phyloP scores from a whole-genome alignment of 2,329 filamentous ascomycete genomes.

The Stagonosporopsis cucurbitacearum region DNA sequence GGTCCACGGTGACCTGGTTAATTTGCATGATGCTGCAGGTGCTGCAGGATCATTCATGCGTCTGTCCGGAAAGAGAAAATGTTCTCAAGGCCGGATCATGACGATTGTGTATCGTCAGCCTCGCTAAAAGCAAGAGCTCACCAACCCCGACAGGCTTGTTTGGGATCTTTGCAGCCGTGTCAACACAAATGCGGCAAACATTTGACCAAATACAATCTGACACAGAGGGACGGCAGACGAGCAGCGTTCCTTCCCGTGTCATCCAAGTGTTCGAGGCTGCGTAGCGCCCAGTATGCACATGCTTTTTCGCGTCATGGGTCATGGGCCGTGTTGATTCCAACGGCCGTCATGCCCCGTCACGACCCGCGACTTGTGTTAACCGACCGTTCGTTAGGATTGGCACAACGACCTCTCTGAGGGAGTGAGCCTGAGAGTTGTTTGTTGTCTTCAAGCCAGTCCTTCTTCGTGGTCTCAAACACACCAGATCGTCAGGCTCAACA shows the following conservation, averaged over 20 bases:
- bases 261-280: background rate
- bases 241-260: background rate
- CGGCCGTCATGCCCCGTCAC: background rate
- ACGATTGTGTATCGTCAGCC: background rate
- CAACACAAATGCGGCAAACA: background rate
- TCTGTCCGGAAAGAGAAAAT: background rate
- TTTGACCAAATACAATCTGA: background rate
- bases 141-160: background rate
- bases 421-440: background rate
- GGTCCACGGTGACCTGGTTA: conserved; percentile 6
- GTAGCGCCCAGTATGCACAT: background rate
- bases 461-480: background rate
- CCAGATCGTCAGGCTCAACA: too few species aligned
- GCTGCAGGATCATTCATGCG: conserved; percentile 3
- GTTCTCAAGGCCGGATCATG: background rate
- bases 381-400: background rate
- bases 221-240: background rate
- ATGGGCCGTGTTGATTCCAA: background rate
- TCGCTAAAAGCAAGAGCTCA: background rate
- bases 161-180: background rate
- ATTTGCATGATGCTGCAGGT: conserved; percentile 1
- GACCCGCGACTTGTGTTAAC: background rate
- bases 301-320: conserved; percentile 7
- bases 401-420: background rate
- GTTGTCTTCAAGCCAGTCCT: background rate